Percentiles rank a stretch among this genome's conserved stretches.
Evolutionary conservation across 2,329 filamentous ascomycete genomes (phyloP).

Genomic region (Leptographium lundbergii): DNA sequence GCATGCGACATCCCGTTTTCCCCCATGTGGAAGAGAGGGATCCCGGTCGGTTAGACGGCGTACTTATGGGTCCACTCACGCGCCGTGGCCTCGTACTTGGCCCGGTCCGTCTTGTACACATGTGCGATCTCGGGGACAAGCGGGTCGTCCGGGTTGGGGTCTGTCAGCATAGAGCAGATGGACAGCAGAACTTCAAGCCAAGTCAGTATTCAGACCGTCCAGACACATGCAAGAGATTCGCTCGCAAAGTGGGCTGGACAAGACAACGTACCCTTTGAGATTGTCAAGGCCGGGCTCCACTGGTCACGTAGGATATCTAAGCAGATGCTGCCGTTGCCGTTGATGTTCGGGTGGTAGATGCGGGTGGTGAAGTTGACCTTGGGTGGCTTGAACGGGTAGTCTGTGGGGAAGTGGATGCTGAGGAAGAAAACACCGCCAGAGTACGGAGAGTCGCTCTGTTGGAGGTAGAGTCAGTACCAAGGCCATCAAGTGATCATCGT

Average conservation of each 20-base stretch:
- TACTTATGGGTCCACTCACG: constrained; percentile 99
- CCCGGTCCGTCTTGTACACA: constrained; percentile 98
- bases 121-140: constrained; percentile 98
- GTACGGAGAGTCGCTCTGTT: constrained; percentile 87
- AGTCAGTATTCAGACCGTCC: not conserved
- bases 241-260: not conserved
- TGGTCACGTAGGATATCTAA: constrained; percentile 97
- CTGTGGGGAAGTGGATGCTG: constrained; percentile 96
- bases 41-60: constrained; percentile 53
- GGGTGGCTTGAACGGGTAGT: constrained; percentile 99
- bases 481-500: not conserved
- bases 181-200: constrained; percentile 72
- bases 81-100: constrained; percentile 90
- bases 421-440: constrained; percentile 98
- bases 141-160: constrained; percentile 97
- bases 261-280: constrained; percentile 71
- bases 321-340: constrained; percentile 98
- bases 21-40: not conserved
- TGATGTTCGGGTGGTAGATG: constrained; percentile 99
- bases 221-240: not conserved
- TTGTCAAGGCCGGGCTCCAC: constrained; percentile 97
- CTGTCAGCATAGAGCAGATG: constrained; percentile 99
- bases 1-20: not conserved
- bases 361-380: constrained; percentile 99
- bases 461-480: not conserved